Base-by-base conservation (phyloP, 768 basidiomycete species). In the Xerocomellus intermedius region DNA sequence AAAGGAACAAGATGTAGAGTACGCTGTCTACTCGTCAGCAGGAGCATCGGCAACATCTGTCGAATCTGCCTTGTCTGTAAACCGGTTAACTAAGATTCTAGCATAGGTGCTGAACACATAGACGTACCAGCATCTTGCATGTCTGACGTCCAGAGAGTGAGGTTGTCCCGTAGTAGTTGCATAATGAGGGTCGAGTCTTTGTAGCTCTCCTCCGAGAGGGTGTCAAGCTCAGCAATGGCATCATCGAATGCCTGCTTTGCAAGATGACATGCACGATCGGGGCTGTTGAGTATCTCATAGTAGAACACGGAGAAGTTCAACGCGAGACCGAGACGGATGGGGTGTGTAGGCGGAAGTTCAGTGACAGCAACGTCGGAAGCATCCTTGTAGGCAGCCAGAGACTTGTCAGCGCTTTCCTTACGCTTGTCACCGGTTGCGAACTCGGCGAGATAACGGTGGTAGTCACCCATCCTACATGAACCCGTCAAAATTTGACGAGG, bases 271-370 rank as follows among this genome's bases (percentile, higher is more conserved):
- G 96, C 96, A 75, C 94, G 92, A 76, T 97, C 95, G 64, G 96
- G 94, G 75, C 89, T 91, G 85, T 97, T 97, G 75, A 97, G 87
- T 73, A 98, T 97, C 77, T 98, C 95, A 79, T 97, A 97, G 84
- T 98, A 98, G 84, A 98, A 98, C 47, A 98, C 95, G 50, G 94
- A 97, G 85, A 98, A 98, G 85, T 98, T 98, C 70, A 98, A 83
- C 43, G 95, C 95, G 52, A 98, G 90, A 75, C 96, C 96, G 60
- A 98, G 91, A 69, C 95, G 94, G 77, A 98, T 98, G 60, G 94
- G 95, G 78, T 97, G 95, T 70, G 94, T 97, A 30, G 91, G 90
- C 24, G 89, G 93, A 42, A 98, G 89, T 76, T 97, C 93, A 48
- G 89, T 94, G 66, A 95, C 89, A 64, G 95, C 95, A 72, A 98